A percentile compares a stretch with the other conserved stretches of the same genome.
Conservation (phyloP, 371 early-diverging fungal species). For the Rhizopus sp. region DNA sequence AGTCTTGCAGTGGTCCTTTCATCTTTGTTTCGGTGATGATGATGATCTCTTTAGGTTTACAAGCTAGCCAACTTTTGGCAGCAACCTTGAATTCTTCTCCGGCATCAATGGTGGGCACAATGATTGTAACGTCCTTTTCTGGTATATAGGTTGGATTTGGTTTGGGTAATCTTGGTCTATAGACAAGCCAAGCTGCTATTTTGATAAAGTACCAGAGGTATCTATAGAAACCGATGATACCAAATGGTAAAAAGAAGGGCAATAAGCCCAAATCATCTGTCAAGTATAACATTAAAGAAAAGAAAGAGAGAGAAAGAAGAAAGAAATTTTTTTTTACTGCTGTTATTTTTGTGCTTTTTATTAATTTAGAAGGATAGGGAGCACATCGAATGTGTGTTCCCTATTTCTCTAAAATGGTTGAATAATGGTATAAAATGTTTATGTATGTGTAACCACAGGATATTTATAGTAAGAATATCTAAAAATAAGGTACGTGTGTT, state of each 20-base stretch:
- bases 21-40: slow-evolving; percentile 63
- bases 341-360: background rate
- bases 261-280: slow-evolving; percentile 63
- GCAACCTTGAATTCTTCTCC: slow-evolving; percentile 75
- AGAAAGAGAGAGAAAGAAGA: slow-evolving; percentile 9
- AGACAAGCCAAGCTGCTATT: slow-evolving; percentile 55
- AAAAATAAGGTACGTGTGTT: background rate
- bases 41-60: slow-evolving; percentile 66
- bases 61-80: slow-evolving; percentile 65
- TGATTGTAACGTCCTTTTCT: slow-evolving; percentile 69
- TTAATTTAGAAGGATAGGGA: background rate
- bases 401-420: background rate
- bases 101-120: slow-evolving; percentile 79
- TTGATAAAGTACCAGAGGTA: slow-evolving; percentile 74
- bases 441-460: background rate
- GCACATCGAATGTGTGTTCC: background rate
- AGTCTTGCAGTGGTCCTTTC: slow-evolving; percentile 49
- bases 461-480: background rate
- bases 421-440: too few species aligned
- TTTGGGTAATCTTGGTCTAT: slow-evolving; percentile 54
- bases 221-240: slow-evolving; percentile 74
- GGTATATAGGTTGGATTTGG: slow-evolving; percentile 53
- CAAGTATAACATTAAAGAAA: slow-evolving; percentile 65
- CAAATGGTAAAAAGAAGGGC: slow-evolving; percentile 74
- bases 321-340: slow-evolving; percentile 1